Conservation (phyloP, 192 early-diverging fungal genomes). For the Kickxella alabastrina region DNA sequence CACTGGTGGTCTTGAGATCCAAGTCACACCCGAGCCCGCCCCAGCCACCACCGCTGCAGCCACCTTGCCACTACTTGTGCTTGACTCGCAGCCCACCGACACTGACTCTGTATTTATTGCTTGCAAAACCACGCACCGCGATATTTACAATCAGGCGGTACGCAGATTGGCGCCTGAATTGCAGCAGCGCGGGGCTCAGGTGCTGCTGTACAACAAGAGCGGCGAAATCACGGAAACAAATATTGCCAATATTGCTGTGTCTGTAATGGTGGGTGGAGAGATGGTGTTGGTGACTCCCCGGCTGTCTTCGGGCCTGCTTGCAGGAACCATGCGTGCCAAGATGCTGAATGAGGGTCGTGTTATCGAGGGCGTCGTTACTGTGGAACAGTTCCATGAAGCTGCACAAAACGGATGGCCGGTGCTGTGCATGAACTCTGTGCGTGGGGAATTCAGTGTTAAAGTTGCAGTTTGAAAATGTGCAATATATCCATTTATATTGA, state of each 20-base stretch:
- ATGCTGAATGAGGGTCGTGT: conserved; percentile 23
- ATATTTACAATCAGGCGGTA: conserved; percentile 20
- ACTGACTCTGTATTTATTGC: conserved; percentile 24
- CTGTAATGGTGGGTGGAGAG: conserved; percentile 5
- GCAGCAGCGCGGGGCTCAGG: conserved; percentile 19
- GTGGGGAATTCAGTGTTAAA: conserved; percentile 22
- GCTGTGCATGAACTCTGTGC: conserved; percentile 48
- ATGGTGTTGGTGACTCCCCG: conserved; percentile 28
- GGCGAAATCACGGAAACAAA: conserved; percentile 32
- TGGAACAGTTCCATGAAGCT: conserved; percentile 29
- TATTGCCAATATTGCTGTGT: conserved; percentile 42
- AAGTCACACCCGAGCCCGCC: conserved; percentile 11
- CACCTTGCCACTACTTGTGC: conserved; percentile 10
- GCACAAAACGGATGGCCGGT: conserved; percentile 28
- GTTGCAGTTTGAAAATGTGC: conserved; percentile 52
- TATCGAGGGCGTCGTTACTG: conserved; percentile 23
- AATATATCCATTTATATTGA: too few species aligned
- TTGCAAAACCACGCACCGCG: conserved; percentile 44
- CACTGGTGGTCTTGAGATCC: conserved; percentile 16
- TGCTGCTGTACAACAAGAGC: conserved; percentile 24
- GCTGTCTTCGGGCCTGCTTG: conserved; percentile 14
- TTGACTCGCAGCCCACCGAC: conserved; percentile 17
- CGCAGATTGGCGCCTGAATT: not conserved
- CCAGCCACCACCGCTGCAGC: not conserved
- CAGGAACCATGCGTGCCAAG: conserved; percentile 35